Conservation (phyloP, 2,329 filamentous ascomycete genomes). For the Fusarium sp. region DNA sequence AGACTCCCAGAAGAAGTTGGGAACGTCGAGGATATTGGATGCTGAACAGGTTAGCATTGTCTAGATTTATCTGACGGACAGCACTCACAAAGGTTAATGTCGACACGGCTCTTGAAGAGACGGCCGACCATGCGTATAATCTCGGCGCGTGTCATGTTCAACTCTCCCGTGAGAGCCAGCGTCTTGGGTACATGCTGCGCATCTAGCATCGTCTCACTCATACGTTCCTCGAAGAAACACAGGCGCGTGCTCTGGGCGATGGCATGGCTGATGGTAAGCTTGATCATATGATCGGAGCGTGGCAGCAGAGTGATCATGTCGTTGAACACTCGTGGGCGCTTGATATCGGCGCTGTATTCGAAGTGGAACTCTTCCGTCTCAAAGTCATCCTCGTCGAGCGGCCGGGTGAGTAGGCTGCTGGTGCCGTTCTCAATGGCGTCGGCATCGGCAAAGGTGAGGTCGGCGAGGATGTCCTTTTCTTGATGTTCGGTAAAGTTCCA, state of each 20-base stretch:
- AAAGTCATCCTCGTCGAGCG: conserved; percentile 88
- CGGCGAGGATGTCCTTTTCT: conserved; percentile 95
- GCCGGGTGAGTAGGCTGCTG: conserved; percentile 77
- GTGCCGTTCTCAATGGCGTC: conserved; percentile 70
- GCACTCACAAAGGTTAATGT: conserved; percentile 93
- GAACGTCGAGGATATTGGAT: conserved; percentile 94
- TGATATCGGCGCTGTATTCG: conserved; percentile 89
- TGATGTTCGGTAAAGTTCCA: conserved; percentile 98
- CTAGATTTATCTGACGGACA: not conserved
- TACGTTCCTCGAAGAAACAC: conserved; percentile 94
- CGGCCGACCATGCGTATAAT: conserved; percentile 92
- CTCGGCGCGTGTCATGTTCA: conserved; percentile 91
- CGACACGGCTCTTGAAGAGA: conserved; percentile 92
- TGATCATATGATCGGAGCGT: conserved; percentile 96
- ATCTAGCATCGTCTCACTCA: conserved; percentile 93
- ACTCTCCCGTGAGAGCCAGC: conserved; percentile 86
- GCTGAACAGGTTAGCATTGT: conserved; percentile 60
- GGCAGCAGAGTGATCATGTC: conserved; percentile 98
- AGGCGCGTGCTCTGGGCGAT: conserved; percentile 98
- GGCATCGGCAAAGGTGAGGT: conserved; percentile 87
- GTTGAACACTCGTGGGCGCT: conserved; percentile 93
- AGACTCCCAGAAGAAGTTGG: conserved; percentile 98
- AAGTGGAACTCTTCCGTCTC: conserved; percentile 99
- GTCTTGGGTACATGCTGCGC: conserved; percentile 92
- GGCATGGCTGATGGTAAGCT: conserved; percentile 95